Evolutionary conservation across 768 basidiomycete species (phyloP), one percentile per base, ranked within the genome.

Genomic region (Fibroporia radiculosa): DNA sequence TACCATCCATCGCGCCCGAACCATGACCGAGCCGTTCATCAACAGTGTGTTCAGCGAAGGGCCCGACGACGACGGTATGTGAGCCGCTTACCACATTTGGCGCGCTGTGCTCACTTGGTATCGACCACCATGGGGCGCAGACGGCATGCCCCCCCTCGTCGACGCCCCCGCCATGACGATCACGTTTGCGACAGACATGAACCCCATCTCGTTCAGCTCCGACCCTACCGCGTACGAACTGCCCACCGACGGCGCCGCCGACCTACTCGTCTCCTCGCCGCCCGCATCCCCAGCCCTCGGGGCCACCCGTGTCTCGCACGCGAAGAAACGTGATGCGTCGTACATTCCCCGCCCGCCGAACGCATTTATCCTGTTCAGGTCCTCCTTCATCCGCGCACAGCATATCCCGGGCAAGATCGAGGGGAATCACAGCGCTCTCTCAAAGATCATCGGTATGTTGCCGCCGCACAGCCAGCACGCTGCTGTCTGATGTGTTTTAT

Each of bases 311-410:
- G 42, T 43, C 19, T 73, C 70, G 45, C 79, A 82, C 57, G 71
- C 70, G 46, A 82, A 77, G 68, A 75, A 77, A 56, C 75, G 79
- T 43, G 80, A 82, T 55, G 75, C 80, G 44, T 77, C 75, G 2
- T 81, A 87, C 62, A 89, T 88, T 62, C 86, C 85, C 32, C 80
- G 86, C 38, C 85, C 86, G 6, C 85, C 85, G 20, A 89, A 87
- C 64, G 85, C 86, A 48, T 89, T 88, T 66, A 89, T 88, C 54
- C 80, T 88, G 62, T 89, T 87, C 63, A 77, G 85, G 53, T 83
- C 82, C 19, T 78, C 77, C 24, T 87, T 88, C 65, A 84, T 88
- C 61, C 72, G 74, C 25, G 79, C 77, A 54, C 76, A 84, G 60
- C 78, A 80, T 53, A 78, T 87, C 40, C 80, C 85, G 2, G 82